phyloP scores from a whole-genome alignment of 78 protist species.

The Anaeramoeba ignava region DNA sequence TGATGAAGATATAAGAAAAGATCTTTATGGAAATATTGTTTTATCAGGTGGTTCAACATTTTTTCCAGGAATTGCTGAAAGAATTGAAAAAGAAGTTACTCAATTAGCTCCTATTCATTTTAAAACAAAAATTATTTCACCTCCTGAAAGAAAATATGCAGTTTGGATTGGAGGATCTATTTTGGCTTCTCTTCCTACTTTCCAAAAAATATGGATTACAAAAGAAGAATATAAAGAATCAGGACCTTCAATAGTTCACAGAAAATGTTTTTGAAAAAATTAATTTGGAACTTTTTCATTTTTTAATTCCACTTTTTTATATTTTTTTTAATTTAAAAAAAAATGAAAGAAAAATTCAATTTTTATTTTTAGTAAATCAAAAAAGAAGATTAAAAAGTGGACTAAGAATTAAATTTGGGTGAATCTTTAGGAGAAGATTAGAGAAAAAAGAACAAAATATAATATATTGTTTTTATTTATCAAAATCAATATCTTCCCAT shows the following conservation, averaged over 20 bases:
- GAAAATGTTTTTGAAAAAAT: too few species aligned
- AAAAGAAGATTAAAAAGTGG: too few species aligned
- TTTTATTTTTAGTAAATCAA: too few species aligned
- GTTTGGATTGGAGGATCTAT: neutral
- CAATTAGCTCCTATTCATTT: neutral
- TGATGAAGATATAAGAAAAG: neutral
- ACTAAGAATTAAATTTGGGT: too few species aligned
- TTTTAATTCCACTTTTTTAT: too few species aligned
- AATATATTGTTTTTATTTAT: too few species aligned
- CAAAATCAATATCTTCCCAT: too few species aligned
- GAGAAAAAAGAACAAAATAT: too few species aligned
- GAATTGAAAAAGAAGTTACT: neutral
- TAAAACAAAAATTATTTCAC: neutral
- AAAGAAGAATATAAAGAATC: neutral
- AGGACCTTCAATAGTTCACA: neutral
- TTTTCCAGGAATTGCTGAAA: neutral
- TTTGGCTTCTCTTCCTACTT: neutral
- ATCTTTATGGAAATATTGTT: neutral
- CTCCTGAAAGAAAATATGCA: neutral
- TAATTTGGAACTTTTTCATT: too few species aligned
- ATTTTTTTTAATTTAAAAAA: too few species aligned
- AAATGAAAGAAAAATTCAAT: too few species aligned
- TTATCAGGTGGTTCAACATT: neutral
- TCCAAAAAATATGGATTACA: neutral
- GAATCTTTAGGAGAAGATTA: too few species aligned